Percentiles rank a stretch among this genome's conserved stretches.
Conservation (phyloP, 2,329 filamentous ascomycete species). For the Leptographium radiaticola region DNA sequence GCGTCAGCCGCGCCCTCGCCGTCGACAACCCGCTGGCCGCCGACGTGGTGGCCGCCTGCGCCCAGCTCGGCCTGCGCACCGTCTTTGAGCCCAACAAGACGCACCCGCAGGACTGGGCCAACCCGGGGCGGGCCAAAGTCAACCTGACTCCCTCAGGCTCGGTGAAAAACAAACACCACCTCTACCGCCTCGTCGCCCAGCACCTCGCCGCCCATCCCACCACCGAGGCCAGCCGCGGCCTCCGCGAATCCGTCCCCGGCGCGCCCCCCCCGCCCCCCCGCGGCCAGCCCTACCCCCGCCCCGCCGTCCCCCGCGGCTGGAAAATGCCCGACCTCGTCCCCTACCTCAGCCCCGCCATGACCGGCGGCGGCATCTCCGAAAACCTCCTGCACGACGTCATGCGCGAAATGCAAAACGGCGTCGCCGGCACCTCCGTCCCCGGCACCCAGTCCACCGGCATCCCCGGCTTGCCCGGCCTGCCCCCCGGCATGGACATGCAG, state of each 20-base stretch:
- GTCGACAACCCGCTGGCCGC: constrained; percentile 77
- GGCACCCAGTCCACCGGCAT: too few species aligned
- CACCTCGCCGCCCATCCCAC: constrained; percentile 71
- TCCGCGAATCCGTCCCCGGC: constrained; percentile 61
- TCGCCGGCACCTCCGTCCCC: constrained; percentile 8
- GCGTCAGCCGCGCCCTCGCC: constrained; percentile 59
- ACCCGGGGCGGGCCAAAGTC: constrained; percentile 81
- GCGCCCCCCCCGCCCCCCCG: constrained; percentile 51
- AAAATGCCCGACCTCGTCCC: constrained; percentile 78
- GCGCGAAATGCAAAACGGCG: constrained; percentile 63
- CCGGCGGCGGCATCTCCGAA: constrained; percentile 84
- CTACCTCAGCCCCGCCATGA: constrained; percentile 77
- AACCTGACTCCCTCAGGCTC: constrained; percentile 38
- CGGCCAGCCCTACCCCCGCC: constrained; percentile 55
- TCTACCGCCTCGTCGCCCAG: constrained; percentile 67
- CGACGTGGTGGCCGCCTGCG: constrained; percentile 80
- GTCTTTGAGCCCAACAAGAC: constrained; percentile 84
- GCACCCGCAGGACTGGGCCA: constrained; percentile 95
- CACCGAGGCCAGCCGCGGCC: constrained; percentile 51
- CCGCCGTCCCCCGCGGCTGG: constrained; percentile 74
- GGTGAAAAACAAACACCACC: constrained; percentile 70
- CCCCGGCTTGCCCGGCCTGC: constrained; percentile 15
- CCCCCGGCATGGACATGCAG: constrained; percentile 3
- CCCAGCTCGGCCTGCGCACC: constrained; percentile 53
- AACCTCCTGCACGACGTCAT: constrained; percentile 96